phyloP scores from a whole-genome alignment of 1,139 yeast genomes.

The Hyphopichia wangnamkhiaoensis region DNA sequence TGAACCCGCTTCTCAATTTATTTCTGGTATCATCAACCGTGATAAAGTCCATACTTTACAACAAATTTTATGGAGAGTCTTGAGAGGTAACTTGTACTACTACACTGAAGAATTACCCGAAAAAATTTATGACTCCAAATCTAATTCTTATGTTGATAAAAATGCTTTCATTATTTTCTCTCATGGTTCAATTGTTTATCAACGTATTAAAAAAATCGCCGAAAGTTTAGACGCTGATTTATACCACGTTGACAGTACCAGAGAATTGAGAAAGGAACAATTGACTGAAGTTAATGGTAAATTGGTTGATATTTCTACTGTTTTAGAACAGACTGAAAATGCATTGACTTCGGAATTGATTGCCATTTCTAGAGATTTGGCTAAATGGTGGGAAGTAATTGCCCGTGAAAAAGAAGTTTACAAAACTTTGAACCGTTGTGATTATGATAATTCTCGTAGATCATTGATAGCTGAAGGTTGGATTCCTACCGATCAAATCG shows the following conservation, averaged over 20 bases:
- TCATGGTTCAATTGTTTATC: slow-evolving; percentile 43
- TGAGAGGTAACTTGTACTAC: slow-evolving; percentile 86
- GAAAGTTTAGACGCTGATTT: slow-evolving; percentile 49
- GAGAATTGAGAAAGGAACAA: slow-evolving; percentile 43
- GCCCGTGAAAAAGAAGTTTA: slow-evolving; percentile 74
- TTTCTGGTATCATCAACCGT: slow-evolving; percentile 82
- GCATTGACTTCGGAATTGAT: slow-evolving; percentile 69
- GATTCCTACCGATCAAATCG: slow-evolving; percentile 58
- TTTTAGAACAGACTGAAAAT: slow-evolving; percentile 52
- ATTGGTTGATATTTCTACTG: slow-evolving; percentile 59
- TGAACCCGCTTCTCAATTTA: slow-evolving; percentile 43
- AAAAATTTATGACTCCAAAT: slow-evolving; percentile 37
- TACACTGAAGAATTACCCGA: slow-evolving; percentile 68
- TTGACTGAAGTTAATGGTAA: slow-evolving; percentile 55
- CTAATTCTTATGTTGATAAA: slow-evolving; percentile 32
- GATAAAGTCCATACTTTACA: slow-evolving; percentile 71
- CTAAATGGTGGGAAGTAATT: slow-evolving; percentile 67
- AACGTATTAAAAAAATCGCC: slow-evolving; percentile 44
- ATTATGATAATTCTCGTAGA: slow-evolving; percentile 64
- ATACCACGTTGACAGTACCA: slow-evolving; percentile 36
- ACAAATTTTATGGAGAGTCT: slow-evolving; percentile 87
- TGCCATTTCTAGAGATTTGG: slow-evolving; percentile 72
- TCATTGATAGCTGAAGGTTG: slow-evolving; percentile 98
- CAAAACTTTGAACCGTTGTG: slow-evolving; percentile 65
- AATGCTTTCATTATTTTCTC: slow-evolving; percentile 48